A percentile compares a stretch with the other conserved stretches of the same genome.
Evolutionary conservation across 2,329 filamentous ascomycete genomes (phyloP).

Genomic region (Cladosporium sp.): DNA sequence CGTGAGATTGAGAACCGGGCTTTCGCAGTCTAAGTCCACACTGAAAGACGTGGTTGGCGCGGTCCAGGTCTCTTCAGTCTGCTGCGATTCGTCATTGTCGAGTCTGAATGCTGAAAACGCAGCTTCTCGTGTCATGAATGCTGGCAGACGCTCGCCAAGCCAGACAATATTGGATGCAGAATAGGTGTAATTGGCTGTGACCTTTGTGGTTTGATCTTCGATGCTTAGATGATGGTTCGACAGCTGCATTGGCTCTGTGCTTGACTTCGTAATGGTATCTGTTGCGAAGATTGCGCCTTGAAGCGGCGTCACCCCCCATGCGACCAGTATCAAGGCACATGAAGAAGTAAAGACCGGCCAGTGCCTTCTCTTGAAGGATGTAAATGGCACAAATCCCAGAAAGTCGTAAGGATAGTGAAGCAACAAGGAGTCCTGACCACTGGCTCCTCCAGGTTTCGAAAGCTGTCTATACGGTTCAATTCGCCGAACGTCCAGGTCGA

Average conservation of each 20-base stretch:
- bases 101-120: slow-evolving; percentile 41
- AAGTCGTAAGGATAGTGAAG: slow-evolving; percentile 53
- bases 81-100: neutral
- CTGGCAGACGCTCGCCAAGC: slow-evolving; percentile 42
- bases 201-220: slow-evolving; percentile 16
- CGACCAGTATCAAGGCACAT: slow-evolving; percentile 46
- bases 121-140: slow-evolving; percentile 42
- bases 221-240: neutral
- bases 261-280: slow-evolving; percentile 8
- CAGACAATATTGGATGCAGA: slow-evolving; percentile 44
- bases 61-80: slow-evolving; percentile 21
- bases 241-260: neutral
- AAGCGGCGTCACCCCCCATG: slow-evolving; percentile 52
- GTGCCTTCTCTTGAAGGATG: slow-evolving; percentile 37
- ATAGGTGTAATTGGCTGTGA: slow-evolving; percentile 40
- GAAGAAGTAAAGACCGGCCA: slow-evolving; percentile 51
- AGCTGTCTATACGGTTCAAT: slow-evolving; percentile 59
- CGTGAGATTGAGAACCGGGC: slow-evolving; percentile 26
- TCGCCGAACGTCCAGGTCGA: slow-evolving; percentile 55
- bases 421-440: slow-evolving; percentile 44
- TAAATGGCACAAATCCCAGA: slow-evolving; percentile 40
- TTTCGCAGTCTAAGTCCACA: slow-evolving; percentile 33
- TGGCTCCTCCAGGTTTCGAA: slow-evolving; percentile 43
- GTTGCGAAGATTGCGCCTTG: slow-evolving; percentile 52
- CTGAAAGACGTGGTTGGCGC: slow-evolving; percentile 30